Base-by-base conservation (phyloP, 2,329 filamentous ascomycete genomes). In the Amphichorda felina region DNA sequence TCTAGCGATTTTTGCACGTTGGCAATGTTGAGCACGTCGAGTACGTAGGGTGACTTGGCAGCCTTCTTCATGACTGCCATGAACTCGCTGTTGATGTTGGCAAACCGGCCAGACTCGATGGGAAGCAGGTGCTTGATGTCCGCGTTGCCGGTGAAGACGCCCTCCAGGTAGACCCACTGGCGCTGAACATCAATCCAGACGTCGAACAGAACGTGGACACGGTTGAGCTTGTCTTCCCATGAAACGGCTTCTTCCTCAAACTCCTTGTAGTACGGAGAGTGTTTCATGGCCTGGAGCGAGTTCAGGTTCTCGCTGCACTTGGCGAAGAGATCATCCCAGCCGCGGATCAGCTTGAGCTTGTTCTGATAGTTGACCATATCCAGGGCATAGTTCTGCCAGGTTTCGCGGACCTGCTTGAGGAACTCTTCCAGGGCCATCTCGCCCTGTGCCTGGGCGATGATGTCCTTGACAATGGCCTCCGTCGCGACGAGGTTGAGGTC, bases 181-280 rank as follows among this genome's bases (percentile, higher is more conserved):
- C 93, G 82, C 58, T 99, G 91, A n/a, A 99, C 93, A 60, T 98
- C 93, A 48, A 98, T 98, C 93, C 93, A 99, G 13, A 98, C 88
- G 56, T 99, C 91, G 51, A 99, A 98, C 8, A 98, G 72, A 13
- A 98, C 86, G 54, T 98, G 91, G 3, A 98, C 87, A 31, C 91
- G 79, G 56, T 96, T 99, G 18, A 99, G 72, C 56, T 94, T 94
- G 60, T 98, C 93, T 60, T 98, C 93, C 91, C 91, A 98, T 1
- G 82, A 75, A 1, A 87, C 82, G 6, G 93, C 93, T 48, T 98
- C 91, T 49, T 98, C 91, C 55, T 98, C 91, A 43, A 99, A 99
- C 50, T 96, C 89, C 57, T 95, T 96, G 70, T 94, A 98, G 59
- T 98, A 98, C 0, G 91, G 91, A 5, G 91, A 99, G 57, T 98